Conservation (phyloP, 106 monocot species). For the Amphibolis antarctica region DNA sequence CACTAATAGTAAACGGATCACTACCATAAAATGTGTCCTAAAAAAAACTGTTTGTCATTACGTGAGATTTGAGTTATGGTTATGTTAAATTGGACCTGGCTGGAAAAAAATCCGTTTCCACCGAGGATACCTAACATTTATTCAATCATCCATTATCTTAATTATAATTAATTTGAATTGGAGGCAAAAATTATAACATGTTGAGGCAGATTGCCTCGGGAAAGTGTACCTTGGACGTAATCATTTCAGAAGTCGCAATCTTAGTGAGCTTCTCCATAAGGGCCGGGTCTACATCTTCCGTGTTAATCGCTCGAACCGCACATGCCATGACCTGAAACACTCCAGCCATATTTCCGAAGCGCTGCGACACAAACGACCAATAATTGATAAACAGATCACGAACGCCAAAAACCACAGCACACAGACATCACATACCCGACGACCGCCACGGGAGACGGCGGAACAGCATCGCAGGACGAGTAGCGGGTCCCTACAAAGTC, state of each 20-base stretch:
- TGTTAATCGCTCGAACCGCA: constrained; percentile 55
- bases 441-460: constrained; percentile 51
- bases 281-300: constrained; percentile 39
- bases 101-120: too few species aligned
- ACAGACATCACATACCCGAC: constrained; percentile 37
- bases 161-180: too few species aligned
- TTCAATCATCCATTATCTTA: too few species aligned
- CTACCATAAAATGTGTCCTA: too few species aligned
- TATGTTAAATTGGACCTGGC: too few species aligned
- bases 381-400: not conserved
- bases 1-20: too few species aligned
- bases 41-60: too few species aligned
- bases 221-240: constrained; percentile 63
- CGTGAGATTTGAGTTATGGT: too few species aligned
- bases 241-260: constrained; percentile 74
- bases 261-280: constrained; percentile 59
- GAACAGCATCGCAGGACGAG: constrained; percentile 76
- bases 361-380: constrained; percentile 23
- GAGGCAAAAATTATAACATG: too few species aligned
- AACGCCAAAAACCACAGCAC: not conserved
- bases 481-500: constrained; percentile 58
- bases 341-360: constrained; percentile 79
- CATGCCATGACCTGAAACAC: constrained; percentile 83
- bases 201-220: too few species aligned
- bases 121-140: too few species aligned